These are phyloP conservation scores for Schizophyllum commune DNA, from an alignment of 1,284 basidiomycete species.

Conservation along the genomic window DNA sequence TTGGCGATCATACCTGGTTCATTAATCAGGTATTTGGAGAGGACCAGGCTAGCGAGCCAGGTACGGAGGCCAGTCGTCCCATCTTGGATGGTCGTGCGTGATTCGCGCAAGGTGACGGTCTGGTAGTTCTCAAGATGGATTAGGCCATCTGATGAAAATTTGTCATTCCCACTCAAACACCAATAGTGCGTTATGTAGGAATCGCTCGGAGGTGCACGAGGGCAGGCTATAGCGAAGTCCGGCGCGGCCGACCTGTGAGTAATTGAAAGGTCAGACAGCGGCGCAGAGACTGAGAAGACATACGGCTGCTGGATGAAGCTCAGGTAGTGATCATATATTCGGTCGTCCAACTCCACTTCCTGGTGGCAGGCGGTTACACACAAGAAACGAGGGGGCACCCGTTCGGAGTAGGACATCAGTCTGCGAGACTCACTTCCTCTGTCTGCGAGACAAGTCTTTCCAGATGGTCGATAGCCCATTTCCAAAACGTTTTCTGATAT, in stretches of 20 bases:
- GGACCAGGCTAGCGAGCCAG: constrained; percentile 64
- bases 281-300: constrained; percentile 15
- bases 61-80: constrained; percentile 74
- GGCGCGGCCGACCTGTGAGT: constrained; percentile 6
- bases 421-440: constrained; percentile 31
- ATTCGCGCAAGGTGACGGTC: constrained; percentile 57
- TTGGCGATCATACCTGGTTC: constrained; percentile 36
- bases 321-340: constrained; percentile 55
- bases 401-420: neutral
- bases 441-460: constrained; percentile 32
- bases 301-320: constrained; percentile 29
- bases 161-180: constrained; percentile 15
- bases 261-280: constrained; percentile 16
- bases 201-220: constrained; percentile 32
- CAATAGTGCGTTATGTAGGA: constrained; percentile 66
- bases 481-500: constrained; percentile 65
- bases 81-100: constrained; percentile 59
- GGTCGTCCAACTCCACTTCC: constrained; percentile 56
- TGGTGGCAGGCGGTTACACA: constrained; percentile 15
- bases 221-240: constrained; percentile 13
- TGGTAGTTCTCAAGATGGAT: constrained; percentile 23
- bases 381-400: neutral
- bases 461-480: constrained; percentile 50
- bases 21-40: constrained; percentile 53
- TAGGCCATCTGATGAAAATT: neutral